A percentile compares a stretch with the other conserved stretches of the same genome.
Evolutionary conservation across 78 protist species (phyloP).

Genomic region (Pelomyxa schiedti): DNA sequence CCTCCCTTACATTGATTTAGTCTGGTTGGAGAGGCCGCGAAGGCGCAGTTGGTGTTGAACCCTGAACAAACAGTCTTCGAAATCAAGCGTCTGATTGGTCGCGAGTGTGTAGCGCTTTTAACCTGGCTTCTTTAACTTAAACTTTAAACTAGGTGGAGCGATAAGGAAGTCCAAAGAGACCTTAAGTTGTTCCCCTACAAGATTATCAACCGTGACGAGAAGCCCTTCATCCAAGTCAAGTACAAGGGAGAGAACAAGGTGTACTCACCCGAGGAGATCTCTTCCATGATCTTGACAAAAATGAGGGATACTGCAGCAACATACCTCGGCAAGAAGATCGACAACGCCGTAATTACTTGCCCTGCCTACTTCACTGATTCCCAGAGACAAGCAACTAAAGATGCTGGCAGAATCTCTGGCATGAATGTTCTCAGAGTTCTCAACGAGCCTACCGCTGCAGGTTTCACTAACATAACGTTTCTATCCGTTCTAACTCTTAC

Average conservation of each 20-base stretch:
- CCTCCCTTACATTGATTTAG: no score
- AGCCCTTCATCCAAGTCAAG: constrained; percentile 69
- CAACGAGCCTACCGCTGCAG: constrained; percentile 98
- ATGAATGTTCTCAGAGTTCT: constrained; percentile 78
- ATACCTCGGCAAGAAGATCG: constrained; percentile 50
- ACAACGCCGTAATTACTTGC: constrained; percentile 60
- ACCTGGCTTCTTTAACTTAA: no score
- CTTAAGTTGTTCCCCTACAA: constrained; percentile 76
- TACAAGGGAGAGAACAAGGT: constrained; percentile 71
- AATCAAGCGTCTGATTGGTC: constrained; percentile 52
- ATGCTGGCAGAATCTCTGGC: constrained; percentile 90
- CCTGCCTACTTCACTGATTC: constrained; percentile 95
- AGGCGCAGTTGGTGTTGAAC: constrained; percentile 50
- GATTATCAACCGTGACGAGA: constrained; percentile 54
- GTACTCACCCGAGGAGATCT: constrained; percentile 90
- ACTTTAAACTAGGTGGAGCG: no score
- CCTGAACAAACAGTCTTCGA: constrained; percentile 63
- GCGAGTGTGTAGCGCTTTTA: no score
- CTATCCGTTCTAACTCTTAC: no score
- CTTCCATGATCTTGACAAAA: constrained; percentile 88
- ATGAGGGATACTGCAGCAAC: constrained; percentile 83
- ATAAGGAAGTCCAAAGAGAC: constrained; percentile 70
- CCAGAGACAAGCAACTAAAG: constrained; percentile 95
- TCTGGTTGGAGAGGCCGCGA: constrained; percentile 56
- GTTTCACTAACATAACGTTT: no score